Evolutionary conservation across 495 filamentous ascomycete genomes (phyloP).

Genomic region (Penicillium goetzii): DNA sequence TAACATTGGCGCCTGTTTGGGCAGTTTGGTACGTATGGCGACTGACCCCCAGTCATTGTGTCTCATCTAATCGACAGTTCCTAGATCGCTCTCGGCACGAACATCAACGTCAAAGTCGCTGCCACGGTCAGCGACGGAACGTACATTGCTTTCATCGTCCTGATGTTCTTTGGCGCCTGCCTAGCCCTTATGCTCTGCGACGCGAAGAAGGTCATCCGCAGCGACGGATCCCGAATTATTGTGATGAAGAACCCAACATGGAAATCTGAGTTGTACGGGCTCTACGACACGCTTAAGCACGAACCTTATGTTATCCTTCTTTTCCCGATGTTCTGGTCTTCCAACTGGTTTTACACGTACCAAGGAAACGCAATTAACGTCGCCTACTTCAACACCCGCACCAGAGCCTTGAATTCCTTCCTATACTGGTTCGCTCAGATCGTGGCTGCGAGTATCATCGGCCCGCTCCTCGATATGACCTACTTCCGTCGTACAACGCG

Average conservation of each 20-base stretch:
- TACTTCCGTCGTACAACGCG: constrained; percentile 29
- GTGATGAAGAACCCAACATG: neutral
- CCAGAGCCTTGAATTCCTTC: constrained; percentile 46
- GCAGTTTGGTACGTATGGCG: neutral
- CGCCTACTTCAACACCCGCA: constrained; percentile 47
- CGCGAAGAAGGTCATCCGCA: neutral
- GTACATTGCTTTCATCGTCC: neutral
- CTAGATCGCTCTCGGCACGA: neutral
- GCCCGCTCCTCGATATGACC: constrained; percentile 42
- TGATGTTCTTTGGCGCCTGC: constrained; percentile 4
- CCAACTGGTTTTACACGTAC: constrained; percentile 78
- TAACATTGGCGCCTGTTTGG: neutral
- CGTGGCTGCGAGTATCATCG: constrained; percentile 44
- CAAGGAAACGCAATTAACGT: constrained; percentile 56
- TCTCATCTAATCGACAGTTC: neutral
- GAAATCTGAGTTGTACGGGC: constrained; percentile 1
- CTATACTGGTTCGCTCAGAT: constrained; percentile 57
- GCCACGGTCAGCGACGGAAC: neutral
- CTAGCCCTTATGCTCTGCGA: neutral
- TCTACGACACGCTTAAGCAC: constrained; percentile 59
- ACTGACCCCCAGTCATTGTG: neutral
- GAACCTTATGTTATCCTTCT: constrained; percentile 44
- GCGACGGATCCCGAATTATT: neutral
- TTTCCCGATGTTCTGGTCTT: constrained; percentile 56
- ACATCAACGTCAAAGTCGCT: neutral